Conservation (phyloP, 2,329 filamentous ascomycete species). For the Lecanosticta acicola region DNA sequence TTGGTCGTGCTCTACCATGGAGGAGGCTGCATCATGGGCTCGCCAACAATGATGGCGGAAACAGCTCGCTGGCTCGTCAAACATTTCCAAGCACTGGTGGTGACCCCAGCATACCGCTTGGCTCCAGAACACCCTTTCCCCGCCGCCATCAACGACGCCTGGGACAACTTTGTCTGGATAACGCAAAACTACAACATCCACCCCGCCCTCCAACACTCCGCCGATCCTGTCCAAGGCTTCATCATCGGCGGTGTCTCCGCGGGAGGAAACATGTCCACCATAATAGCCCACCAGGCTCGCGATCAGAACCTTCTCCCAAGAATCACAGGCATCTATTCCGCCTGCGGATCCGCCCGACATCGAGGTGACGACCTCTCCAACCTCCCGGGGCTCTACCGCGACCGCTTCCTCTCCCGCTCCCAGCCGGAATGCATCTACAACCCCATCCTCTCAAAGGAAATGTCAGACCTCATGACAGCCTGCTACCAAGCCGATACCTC, state of each 20-base stretch:
- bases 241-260: constrained; percentile 44
- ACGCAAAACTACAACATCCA: constrained; percentile 31
- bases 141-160: constrained; percentile 38
- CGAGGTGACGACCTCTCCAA: constrained; percentile 22
- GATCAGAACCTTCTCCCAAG: constrained; percentile 33
- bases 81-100: constrained; percentile 7
- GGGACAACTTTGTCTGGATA: constrained; percentile 42
- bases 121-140: constrained; percentile 45
- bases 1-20: constrained; percentile 23
- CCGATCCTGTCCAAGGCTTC: constrained; percentile 39
- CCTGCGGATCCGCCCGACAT: constrained; percentile 39
- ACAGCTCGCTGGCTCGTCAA: constrained; percentile 12
- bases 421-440: constrained; percentile 42
- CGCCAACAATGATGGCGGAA: constrained; percentile 13
- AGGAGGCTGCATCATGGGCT: constrained; percentile 17
- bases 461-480: constrained; percentile 9
- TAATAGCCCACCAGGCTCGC: constrained; percentile 36
- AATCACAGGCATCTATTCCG: constrained; percentile 36
- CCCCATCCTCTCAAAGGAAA: constrained; percentile 11
- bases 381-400: constrained; percentile 33
- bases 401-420: constrained; percentile 31
- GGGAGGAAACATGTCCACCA: constrained; percentile 36
- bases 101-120: constrained; percentile 34
- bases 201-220: constrained; percentile 27
- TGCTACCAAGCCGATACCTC: constrained; percentile 11